Percentiles rank a stretch among this genome's conserved stretches.
These are phyloP conservation scores for Elaphomyces granulatus DNA, from an alignment of 495 filamentous ascomycete species.

Conservation along the genomic window DNA sequence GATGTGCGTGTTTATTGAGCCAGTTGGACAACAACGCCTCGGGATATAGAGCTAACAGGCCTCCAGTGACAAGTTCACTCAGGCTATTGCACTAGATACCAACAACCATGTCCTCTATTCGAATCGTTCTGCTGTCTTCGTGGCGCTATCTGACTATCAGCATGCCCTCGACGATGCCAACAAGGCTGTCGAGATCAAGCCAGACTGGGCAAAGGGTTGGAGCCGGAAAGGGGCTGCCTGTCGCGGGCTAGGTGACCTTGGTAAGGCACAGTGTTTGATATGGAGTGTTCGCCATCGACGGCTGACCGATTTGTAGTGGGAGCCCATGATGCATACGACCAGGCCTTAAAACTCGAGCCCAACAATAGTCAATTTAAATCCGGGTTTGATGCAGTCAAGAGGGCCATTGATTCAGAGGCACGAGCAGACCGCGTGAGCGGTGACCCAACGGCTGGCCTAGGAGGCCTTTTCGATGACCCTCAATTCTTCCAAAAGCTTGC, in stretches of 20 bases:
- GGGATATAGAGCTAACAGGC: neutral
- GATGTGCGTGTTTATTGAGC: conserved; percentile 48
- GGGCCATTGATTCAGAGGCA: conserved; percentile 75
- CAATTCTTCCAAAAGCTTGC: conserved; percentile 79
- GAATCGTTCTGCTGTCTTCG: conserved; percentile 92
- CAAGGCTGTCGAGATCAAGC: conserved; percentile 85
- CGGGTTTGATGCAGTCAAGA: conserved; percentile 65
- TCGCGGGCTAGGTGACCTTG: conserved; percentile 71
- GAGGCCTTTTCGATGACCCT: conserved; percentile 87
- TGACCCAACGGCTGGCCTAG: conserved; percentile 62
- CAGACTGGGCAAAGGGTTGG: conserved; percentile 97
- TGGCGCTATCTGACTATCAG: conserved; percentile 75
- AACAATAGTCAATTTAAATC: conserved; percentile 86
- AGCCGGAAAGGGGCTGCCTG: conserved; percentile 80
- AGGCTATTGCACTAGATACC: conserved; percentile 83
- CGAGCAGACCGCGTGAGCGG: conserved; percentile 47
- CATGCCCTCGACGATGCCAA: conserved; percentile 78
- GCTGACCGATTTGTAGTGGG: conserved; percentile 36
- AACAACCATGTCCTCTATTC: conserved; percentile 93
- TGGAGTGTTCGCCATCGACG: neutral
- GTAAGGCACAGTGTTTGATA: conserved; percentile 25
- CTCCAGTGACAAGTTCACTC: conserved; percentile 72
- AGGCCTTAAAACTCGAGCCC: conserved; percentile 82
- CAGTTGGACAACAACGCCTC: neutral
- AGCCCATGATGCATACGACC: conserved; percentile 77